Base-by-base conservation (phyloP, 1,139 yeast genomes). In the Sugiyamaella neomexicana region DNA sequence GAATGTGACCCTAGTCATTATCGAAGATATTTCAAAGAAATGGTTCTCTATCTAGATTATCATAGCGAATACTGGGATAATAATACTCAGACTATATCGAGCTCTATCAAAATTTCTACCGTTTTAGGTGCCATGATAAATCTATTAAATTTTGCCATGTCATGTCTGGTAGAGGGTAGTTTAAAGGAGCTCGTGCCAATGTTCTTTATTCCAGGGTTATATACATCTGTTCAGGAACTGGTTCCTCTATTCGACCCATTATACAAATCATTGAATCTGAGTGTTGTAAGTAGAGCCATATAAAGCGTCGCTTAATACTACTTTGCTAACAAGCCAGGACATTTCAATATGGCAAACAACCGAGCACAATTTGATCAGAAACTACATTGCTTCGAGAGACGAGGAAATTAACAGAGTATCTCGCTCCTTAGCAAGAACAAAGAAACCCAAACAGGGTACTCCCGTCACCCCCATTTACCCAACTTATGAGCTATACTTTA, bases 71-170 rank as follows among this genome's bases (percentile, higher is more conserved):
- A 25, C 20, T 29, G 5, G n/a, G 44, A 46, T 27, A 5, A 36
- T 27, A 5, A 20, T 8, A 23, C 38, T 10, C n/a, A 29, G 3
- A 9, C 31, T 9, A 31, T 38, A 13, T 20, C 25, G 3, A 20
- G 5, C 25, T 20, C 25, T 20, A 20, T 20, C 25, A 20, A 20
- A 5, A 20, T 5, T 20, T 20, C 25, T 20, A 40, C 15, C 17
- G 38, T 29, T 31, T 15, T 45, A 15, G 34, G 32, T n/a, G 41
- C 41, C 15, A 52, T 52, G 50, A 43, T 48, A 5, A 32, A 46
- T 23, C 48, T 56, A 12, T 57, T 56, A 3, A 54, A 55, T 45
- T 56, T 53, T 38, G 47, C 56, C 9, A 32, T 50, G 46, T 15
- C 52, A 16, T 48, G 56, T 27, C 36, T 55, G 12, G 51, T 53